Evolutionary conservation across 2,329 filamentous ascomycete genomes (phyloP).

Genomic region (Alternaria triticimaculans): DNA sequence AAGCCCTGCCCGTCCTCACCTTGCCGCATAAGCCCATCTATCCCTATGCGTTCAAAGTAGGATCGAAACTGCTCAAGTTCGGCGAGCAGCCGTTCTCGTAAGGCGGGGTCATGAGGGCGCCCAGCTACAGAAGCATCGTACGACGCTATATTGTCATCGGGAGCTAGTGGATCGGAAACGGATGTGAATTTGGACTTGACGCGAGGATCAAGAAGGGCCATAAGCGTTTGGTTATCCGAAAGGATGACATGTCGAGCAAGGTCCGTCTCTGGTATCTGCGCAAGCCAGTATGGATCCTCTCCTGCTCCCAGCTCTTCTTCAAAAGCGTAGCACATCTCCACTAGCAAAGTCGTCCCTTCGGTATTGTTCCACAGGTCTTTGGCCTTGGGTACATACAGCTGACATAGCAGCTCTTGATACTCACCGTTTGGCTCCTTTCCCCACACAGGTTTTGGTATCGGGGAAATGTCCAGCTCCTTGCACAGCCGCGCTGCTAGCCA

Average conservation of each 20-base stretch:
- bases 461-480: conserved; percentile 77
- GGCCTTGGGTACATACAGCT: conserved; percentile 76
- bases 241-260: conserved; percentile 80
- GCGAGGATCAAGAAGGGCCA: conserved; percentile 70
- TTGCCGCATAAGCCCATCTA: conserved; percentile 23
- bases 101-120: conserved; percentile 2
- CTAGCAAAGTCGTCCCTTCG: conserved; percentile 71
- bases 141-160: conserved; percentile 54
- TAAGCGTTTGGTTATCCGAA: conserved; percentile 74
- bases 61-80: conserved; percentile 33
- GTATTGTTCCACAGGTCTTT: conserved; percentile 88
- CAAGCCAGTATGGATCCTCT: conserved; percentile 42
- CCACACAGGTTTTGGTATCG: conserved; percentile 81
- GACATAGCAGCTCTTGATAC: conserved; percentile 72
- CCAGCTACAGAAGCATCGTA: conserved; percentile 23
- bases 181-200: conserved; percentile 64
- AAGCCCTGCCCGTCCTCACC: conserved; percentile 29
- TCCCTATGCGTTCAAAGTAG: conserved; percentile 39
- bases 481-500: conserved; percentile 87
- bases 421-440: conserved; percentile 71
- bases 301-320: conserved; percentile 34
- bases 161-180: conserved; percentile 83
- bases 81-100: conserved; percentile 28
- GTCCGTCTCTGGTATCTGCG: conserved; percentile 46
- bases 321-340: conserved; percentile 68